These are phyloP conservation scores for Bassia scoparia DNA, from an alignment of 148 eudicot genomes.

Conservation along the genomic window DNA sequence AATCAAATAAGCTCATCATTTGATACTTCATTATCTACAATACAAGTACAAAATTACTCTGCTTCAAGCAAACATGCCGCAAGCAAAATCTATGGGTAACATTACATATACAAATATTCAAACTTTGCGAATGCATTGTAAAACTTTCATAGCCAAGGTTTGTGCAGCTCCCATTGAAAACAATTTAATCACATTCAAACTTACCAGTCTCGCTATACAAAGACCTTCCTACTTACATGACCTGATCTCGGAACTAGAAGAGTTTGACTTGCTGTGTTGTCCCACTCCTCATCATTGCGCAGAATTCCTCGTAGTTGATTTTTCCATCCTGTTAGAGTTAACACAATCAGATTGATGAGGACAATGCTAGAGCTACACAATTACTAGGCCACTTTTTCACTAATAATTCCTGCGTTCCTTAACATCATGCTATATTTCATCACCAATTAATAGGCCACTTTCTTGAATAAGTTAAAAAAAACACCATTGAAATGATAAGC, in stretches of 20 bases:
- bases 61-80: background rate
- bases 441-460: no score
- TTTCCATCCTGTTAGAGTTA: conserved; percentile 60
- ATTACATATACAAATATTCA: conserved; percentile 5
- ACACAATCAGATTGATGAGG: conserved; percentile 3
- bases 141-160: background rate
- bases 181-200: conserved; percentile 6
- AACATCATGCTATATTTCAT: background rate
- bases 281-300: conserved; percentile 90
- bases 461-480: no score
- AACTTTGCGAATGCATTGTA: background rate
- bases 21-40: background rate
- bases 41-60: background rate
- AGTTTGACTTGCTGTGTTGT: conserved; percentile 31
- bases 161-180: background rate
- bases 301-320: conserved; percentile 85
- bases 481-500: no score
- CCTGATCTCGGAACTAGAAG: conserved; percentile 14
- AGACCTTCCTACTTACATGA: conserved; percentile 3
- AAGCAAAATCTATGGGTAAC: background rate
- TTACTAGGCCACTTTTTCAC: background rate
- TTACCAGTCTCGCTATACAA: conserved; percentile 20
- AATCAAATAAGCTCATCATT: background rate
- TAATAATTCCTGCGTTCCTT: background rate
- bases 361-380: background rate